Conservation (phyloP, 805 yeast species). For the Metschnikowia baotianmanensis region DNA sequence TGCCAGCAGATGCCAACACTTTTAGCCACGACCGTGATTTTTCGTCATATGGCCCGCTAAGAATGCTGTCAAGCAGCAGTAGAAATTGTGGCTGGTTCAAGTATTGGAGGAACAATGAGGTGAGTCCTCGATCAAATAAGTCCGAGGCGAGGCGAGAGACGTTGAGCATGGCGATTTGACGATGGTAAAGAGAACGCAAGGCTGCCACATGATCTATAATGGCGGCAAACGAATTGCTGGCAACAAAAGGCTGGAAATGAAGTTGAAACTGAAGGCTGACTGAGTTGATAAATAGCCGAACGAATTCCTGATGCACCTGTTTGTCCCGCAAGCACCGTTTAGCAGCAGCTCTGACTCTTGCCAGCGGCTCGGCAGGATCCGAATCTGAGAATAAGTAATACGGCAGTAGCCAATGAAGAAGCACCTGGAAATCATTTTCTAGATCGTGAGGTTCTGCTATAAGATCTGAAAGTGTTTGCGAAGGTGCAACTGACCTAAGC, state of each 20-base stretch:
- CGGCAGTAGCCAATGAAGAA: conserved; percentile 35
- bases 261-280: conserved; percentile 23
- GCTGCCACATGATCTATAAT: conserved; percentile 16
- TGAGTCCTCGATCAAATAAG: conserved; percentile 29
- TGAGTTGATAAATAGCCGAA: conserved; percentile 33
- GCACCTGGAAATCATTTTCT: conserved; percentile 35
- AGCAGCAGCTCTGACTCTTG: conserved; percentile 36
- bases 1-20: conserved; percentile 13
- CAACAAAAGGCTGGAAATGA: conserved; percentile 12
- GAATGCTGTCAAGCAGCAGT: conserved; percentile 5
- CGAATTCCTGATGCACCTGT: conserved; percentile 31
- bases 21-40: conserved; percentile 6
- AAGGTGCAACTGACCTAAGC: conserved; percentile 11
- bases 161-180: conserved; percentile 24
- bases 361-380: conserved; percentile 30
- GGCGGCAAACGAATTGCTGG: neutral
- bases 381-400: conserved; percentile 18
- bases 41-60: conserved; percentile 2
- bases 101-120: conserved; percentile 24
- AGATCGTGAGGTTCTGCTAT: conserved; percentile 21
- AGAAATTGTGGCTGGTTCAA: conserved; percentile 14
- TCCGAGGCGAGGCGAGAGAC: conserved; percentile 20
- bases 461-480: conserved; percentile 16
- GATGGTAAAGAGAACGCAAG: conserved; percentile 25
- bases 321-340: conserved; percentile 36